Base-by-base conservation (phyloP, 805 yeast genomes). In the Lachancea dasiensis region DNA sequence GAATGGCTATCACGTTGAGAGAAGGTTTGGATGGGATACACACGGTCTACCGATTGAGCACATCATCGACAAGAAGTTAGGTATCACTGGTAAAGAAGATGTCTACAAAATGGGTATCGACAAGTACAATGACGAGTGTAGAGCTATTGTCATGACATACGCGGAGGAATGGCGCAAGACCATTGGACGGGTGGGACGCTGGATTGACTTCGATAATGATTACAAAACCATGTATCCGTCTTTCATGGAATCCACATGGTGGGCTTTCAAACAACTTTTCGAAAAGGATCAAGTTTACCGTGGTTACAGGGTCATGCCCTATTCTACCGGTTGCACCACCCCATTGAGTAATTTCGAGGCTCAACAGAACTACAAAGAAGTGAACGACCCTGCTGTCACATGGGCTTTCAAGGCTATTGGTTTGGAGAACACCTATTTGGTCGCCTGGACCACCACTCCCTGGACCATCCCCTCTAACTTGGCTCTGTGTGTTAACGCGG, bases 381-480 rank as follows among this genome's bases (percentile, higher is more conserved):
- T 92, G 35, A 75, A 78, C 46, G 99, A 92, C 63, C 99, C 99
- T 7, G 95, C 96, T 8, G 89, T 94, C 35, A 87, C 96, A 43
- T 66, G 92, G 51, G 95, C 86, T 19, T 94, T 92, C 73, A 84
- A 85, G 46, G 69, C 85, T 40, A 67, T 73, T 22, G 84, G 77
- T 45, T 94, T 89, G 55, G 87, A 86, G 47, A 77, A 82, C 54
- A 85, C 95, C 38, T 69, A 75, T 48, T 70, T 92, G 49, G 89
- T 92, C 27, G 97, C 97, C 7, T 92, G 99, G 99, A 92, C 99
- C 31, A 92, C 99, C 44, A 92, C 99, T 18, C 99, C 99, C 37
- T 92, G 99, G 99, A 94, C 99, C 35, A 72, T 92, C 58, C 98
- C 98, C 28, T 84, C 95, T 20, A 90, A 92, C 63, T 67, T 92